These are phyloP conservation scores for Ascochyta clinopodiicola DNA, from an alignment of 2,329 filamentous ascomycete genomes.

Conservation along the genomic window DNA sequence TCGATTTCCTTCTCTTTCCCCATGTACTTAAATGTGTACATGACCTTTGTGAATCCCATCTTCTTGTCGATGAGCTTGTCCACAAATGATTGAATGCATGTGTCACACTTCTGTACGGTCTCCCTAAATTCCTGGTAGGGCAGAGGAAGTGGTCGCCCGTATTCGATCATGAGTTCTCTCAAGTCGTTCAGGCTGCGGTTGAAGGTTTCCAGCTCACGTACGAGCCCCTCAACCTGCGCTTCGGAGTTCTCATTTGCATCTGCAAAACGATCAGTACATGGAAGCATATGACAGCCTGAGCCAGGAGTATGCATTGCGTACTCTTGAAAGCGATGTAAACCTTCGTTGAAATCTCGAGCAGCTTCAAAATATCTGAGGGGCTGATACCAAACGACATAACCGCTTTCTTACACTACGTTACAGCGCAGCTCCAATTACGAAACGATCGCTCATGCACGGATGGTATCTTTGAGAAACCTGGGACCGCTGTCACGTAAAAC, in stretches of 20 bases:
- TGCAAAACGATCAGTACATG: constrained; percentile 19
- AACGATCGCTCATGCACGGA: constrained; percentile 32
- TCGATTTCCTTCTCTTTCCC: constrained; percentile 45
- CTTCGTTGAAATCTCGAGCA: constrained; percentile 41
- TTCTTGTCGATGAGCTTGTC: constrained; percentile 40
- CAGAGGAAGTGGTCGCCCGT: constrained; percentile 41
- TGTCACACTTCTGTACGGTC: constrained; percentile 39
- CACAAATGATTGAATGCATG: constrained; percentile 37
- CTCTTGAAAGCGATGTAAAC: constrained; percentile 45
- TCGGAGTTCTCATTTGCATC: constrained; percentile 46
- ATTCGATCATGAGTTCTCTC: constrained; percentile 41
- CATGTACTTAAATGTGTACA: constrained; percentile 42
- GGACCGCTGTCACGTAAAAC: constrained; percentile 24
- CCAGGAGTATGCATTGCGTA: constrained; percentile 5
- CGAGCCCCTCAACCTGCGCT: constrained; percentile 39
- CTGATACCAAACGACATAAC: constrained; percentile 43
- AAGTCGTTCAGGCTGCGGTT: constrained; percentile 37
- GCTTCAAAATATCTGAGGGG: constrained; percentile 40
- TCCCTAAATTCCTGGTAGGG: constrained; percentile 39
- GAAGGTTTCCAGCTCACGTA: constrained; percentile 41
- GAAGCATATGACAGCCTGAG: not conserved
- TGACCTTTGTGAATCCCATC: constrained; percentile 40
- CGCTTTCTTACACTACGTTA: constrained; percentile 32
- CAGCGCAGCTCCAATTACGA: constrained; percentile 29
- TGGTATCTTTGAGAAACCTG: constrained; percentile 3